These are phyloP conservation scores for Cordyceps cicadae DNA, from an alignment of 2,329 filamentous ascomycete species.

Conservation along the genomic window DNA sequence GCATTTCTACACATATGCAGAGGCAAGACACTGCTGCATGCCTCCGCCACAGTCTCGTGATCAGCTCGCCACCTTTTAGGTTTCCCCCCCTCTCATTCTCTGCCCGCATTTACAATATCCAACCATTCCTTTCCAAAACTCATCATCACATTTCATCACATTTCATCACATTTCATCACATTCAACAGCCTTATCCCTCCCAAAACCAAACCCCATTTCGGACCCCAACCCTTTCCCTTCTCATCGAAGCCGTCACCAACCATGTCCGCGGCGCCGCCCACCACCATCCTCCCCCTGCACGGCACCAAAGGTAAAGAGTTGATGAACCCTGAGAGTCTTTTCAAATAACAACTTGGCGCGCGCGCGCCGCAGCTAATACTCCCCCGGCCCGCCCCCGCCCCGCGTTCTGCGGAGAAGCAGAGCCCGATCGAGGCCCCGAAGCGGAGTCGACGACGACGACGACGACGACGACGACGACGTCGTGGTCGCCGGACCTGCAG, in stretches of 20 bases:
- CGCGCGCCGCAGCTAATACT: too few species aligned
- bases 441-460: not conserved
- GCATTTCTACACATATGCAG: not conserved
- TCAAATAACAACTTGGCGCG: too few species aligned
- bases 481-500: conserved; percentile 39
- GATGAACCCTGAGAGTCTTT: too few species aligned
- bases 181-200: too few species aligned
- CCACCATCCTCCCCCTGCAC: not conserved
- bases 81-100: not conserved
- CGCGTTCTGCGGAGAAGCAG: not conserved
- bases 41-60: not conserved
- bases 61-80: not conserved
- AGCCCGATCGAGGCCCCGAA: not conserved
- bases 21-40: not conserved
- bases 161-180: too few species aligned
- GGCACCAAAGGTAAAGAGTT: not conserved
- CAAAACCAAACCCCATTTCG: too few species aligned
- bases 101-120: not conserved
- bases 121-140: too few species aligned
- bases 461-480: not conserved
- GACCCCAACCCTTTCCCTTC: too few species aligned
- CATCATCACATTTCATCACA: too few species aligned
- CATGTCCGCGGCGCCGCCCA: not conserved
- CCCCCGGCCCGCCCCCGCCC: too few species aligned
- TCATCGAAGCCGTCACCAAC: not conserved